Conservation (phyloP, 495 filamentous ascomycete genomes). For the Penicillium atrosanguineum region DNA sequence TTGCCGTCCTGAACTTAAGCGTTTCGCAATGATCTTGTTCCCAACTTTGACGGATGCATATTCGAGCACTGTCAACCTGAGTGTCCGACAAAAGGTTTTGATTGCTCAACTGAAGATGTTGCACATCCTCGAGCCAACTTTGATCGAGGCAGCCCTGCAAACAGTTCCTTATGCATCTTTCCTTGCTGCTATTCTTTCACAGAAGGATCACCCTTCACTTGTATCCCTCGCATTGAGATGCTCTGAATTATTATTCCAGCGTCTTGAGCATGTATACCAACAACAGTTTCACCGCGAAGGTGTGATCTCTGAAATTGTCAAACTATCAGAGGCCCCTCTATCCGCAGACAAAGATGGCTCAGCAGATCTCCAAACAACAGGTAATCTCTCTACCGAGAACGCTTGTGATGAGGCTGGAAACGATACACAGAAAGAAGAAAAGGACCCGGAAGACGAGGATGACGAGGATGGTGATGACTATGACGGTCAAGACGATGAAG, state of each 20-base stretch:
- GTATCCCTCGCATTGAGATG: constrained; percentile 86
- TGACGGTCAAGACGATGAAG: constrained; percentile 59
- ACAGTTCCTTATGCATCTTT: constrained; percentile 96
- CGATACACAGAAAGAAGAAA: constrained; percentile 22
- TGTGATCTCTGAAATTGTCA: constrained; percentile 86
- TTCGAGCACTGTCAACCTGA: constrained; percentile 97
- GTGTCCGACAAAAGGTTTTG: constrained; percentile 94
- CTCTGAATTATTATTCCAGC: constrained; percentile 79
- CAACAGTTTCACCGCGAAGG: constrained; percentile 98
- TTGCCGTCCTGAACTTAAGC: constrained; percentile 81
- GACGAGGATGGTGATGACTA: constrained; percentile 55
- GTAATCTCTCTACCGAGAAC: constrained; percentile 5
- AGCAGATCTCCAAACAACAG: not conserved
- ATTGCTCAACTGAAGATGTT: constrained; percentile 97
- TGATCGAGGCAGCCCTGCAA: constrained; percentile 85
- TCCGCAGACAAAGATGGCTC: constrained; percentile 33
- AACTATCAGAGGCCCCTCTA: constrained; percentile 59
- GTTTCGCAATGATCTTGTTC: constrained; percentile 93
- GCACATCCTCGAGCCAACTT: constrained; percentile 80
- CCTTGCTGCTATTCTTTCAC: constrained; percentile 90
- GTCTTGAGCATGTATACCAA: constrained; percentile 82
- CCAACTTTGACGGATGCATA: constrained; percentile 97
- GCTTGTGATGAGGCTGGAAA: constrained; percentile 6
- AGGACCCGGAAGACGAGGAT: constrained; percentile 27
- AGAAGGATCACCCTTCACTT: constrained; percentile 86